phyloP scores from a whole-genome alignment of 192 early-diverging fungal species.

The Tieghemiomyces parasiticus region DNA sequence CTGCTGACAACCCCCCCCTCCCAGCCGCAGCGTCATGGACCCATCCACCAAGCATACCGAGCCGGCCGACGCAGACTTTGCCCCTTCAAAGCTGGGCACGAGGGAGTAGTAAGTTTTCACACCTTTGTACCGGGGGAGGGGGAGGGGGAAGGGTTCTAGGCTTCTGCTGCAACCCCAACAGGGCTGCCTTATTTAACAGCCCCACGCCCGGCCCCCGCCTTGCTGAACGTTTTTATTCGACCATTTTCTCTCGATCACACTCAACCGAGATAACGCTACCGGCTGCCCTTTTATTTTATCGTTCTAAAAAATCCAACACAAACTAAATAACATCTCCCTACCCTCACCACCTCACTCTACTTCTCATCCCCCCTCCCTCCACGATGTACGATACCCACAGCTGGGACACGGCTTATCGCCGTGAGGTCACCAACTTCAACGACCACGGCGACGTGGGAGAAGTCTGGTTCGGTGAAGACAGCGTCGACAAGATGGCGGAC shows the following conservation, averaged over 20 bases:
- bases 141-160: background rate
- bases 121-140: background rate
- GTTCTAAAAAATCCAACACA: too few species aligned
- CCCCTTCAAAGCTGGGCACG: conserved; percentile 40
- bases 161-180: background rate
- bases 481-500: conserved; percentile 71
- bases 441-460: conserved; percentile 83
- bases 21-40: background rate
- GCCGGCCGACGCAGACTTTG: too few species aligned
- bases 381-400: conserved; percentile 18
- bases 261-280: background rate
- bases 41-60: too few species aligned
- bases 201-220: background rate
- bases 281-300: too few species aligned
- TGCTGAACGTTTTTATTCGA: background rate
- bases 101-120: conserved; percentile 34
- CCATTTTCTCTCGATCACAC: background rate
- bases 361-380: background rate
- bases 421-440: conserved; percentile 65
- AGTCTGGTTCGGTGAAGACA: conserved; percentile 82
- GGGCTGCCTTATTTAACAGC: background rate
- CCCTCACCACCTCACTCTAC: conserved; percentile 1
- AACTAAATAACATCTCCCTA: too few species aligned
- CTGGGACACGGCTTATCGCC: conserved; percentile 75
- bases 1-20: background rate